phyloP scores from a whole-genome alignment of 2,329 filamentous ascomycete genomes.

The Diaporthe citri region DNA sequence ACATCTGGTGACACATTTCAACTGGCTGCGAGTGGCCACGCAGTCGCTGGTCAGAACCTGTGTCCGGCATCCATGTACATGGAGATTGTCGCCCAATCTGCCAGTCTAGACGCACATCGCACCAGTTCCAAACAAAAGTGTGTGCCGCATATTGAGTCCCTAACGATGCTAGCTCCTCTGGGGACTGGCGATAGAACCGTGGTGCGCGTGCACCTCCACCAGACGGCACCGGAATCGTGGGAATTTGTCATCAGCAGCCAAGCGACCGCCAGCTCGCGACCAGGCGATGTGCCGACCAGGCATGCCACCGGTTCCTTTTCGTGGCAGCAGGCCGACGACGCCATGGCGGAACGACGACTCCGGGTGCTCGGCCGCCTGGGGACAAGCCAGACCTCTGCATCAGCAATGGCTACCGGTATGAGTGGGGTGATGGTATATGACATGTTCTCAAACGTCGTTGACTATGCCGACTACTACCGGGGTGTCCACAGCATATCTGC shows the following conservation, averaged over 20 bases:
- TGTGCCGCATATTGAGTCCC: background rate
- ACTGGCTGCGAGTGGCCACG: constrained; percentile 43
- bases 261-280: background rate
- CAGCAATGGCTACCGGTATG: constrained; percentile 44
- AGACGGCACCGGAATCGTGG: background rate
- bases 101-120: background rate
- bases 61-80: constrained; percentile 48
- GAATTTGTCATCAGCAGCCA: constrained; percentile 13
- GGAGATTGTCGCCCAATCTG: constrained; percentile 44
- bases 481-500: constrained; percentile 38
- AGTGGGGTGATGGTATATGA: constrained; percentile 56
- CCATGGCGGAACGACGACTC: constrained; percentile 4
- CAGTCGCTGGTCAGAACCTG: constrained; percentile 44
- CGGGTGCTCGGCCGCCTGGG: constrained; percentile 15
- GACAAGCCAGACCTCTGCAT: background rate
- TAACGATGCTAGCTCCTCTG: constrained; percentile 8
- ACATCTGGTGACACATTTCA: constrained; percentile 41
- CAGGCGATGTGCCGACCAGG: background rate
- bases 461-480: constrained; percentile 40
- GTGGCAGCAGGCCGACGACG: background rate
- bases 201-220: constrained; percentile 7
- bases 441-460: constrained; percentile 35
- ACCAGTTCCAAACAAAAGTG: background rate
- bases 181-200: background rate
- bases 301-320: constrained; percentile 18